Base-by-base conservation (phyloP, 371 early-diverging fungal genomes). In the Rozella allomycis region DNA sequence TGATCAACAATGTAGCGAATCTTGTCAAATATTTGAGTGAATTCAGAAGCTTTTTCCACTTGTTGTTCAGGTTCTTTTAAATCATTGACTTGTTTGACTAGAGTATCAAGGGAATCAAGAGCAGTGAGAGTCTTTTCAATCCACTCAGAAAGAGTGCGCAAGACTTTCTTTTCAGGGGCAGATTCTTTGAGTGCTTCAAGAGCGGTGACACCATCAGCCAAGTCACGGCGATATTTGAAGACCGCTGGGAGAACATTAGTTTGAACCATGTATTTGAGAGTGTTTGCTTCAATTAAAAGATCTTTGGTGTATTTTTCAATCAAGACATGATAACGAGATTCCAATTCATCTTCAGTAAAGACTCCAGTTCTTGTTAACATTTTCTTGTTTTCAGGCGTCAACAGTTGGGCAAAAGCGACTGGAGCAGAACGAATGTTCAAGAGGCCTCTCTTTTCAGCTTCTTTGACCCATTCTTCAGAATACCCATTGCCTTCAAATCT, bases 401-500 rank as follows among this genome's bases (percentile, higher is more conserved):
- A 43, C 33, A 88, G 61, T 47, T 75, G 67, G 14, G 50, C 45
- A 67, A 82, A 88, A 35, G 93, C 88, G 38, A 70, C 84, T 25
- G 83, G 76, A 41, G 74, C 69, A 36, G 70, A 65, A 47, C 54
- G 59, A 57, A 90, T 80, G 67, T 87, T 91, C 54, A 80, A 78
- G 34, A 94, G 61, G 9, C 93, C 91, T 49, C 93, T 82, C 47
- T 43, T 47, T 27, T 44, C 61, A 31, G 65, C 68, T 53, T 78
- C 79, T 28, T 56, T 33, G 14, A 60, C 57, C 83, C 83, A 82
- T 32, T 58, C 66, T 17, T 62, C 47, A 39, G 61, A 61, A 52
- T 94, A 94, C 58, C 76, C 77, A 66, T 96, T 86, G 40, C 86
- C 88, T 53, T 96, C 93, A 55, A 96, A 96, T 43, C 90, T 74